These are phyloP conservation scores for Raffaelea albimanens DNA, from an alignment of 2,329 filamentous ascomycete species.

Conservation along the genomic window DNA sequence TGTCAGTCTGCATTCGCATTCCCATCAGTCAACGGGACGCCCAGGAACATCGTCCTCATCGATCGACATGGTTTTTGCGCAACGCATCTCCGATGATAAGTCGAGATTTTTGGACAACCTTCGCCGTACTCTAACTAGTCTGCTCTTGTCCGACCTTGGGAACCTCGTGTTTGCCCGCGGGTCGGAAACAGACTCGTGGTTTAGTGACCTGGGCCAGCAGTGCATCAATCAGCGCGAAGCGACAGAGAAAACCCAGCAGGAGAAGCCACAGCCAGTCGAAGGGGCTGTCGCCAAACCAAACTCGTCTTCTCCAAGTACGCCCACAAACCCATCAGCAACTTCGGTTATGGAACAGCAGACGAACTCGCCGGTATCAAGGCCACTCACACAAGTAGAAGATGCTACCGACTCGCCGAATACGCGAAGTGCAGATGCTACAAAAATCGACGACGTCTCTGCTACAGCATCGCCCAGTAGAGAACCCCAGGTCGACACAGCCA, in stretches of 20 bases:
- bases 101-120: constrained; percentile 68
- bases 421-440: no score
- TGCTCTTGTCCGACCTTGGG: constrained; percentile 83
- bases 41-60: constrained; percentile 59
- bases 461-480: no score
- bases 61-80: constrained; percentile 56
- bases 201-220: constrained; percentile 57
- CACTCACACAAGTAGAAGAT: no score
- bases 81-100: constrained; percentile 58
- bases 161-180: constrained; percentile 78
- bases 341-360: no score
- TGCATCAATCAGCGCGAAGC: constrained; percentile 55
- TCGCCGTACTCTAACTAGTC: constrained; percentile 68
- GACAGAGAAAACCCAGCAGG: constrained; percentile 30
- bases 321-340: no score
- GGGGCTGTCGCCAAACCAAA: no score
- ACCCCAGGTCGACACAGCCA: constrained; percentile 13
- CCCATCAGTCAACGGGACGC: constrained; percentile 32
- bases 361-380: no score
- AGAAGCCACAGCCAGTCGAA: no score
- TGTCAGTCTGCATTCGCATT: constrained; percentile 10
- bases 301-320: no score
- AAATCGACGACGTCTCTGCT: no score
- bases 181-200: constrained; percentile 89
- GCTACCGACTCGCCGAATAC: no score